Evolutionary conservation across 768 basidiomycete species (phyloP).

Genomic region (Pleurotus eryngii): DNA sequence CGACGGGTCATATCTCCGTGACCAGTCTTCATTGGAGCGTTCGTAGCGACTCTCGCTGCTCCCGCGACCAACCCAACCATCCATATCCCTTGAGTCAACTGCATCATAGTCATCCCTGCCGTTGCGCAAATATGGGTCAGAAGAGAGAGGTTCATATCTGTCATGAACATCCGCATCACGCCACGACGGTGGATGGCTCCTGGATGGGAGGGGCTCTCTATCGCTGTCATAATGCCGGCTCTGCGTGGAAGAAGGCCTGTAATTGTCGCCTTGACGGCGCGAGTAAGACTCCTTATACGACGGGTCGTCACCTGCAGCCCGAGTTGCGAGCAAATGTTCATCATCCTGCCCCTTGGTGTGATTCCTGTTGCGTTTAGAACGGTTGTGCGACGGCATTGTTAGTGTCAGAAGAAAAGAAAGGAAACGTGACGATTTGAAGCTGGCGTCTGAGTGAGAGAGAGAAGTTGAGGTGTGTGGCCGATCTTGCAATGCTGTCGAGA

Average conservation of each 20-base stretch:
- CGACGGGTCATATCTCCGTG: constrained; percentile 40
- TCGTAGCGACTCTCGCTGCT: constrained; percentile 37
- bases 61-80: constrained; percentile 39
- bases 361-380: constrained; percentile 44
- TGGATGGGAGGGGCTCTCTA: constrained; percentile 52
- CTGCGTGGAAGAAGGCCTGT: constrained; percentile 41
- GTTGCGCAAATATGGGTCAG: constrained; percentile 48
- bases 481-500: constrained; percentile 3
- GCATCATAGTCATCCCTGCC: constrained; percentile 49
- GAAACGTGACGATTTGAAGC: constrained; percentile 11
- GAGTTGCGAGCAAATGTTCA: constrained; percentile 37
- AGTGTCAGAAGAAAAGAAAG: constrained; percentile 15
- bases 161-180: constrained; percentile 45
- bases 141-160: constrained; percentile 36
- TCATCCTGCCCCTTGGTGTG: constrained; percentile 50
- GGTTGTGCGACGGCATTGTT: constrained; percentile 39
- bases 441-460: constrained; percentile 20
- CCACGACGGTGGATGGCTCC: constrained; percentile 50
- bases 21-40: constrained; percentile 44
- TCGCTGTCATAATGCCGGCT: constrained; percentile 42
- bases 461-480: constrained; percentile 29
- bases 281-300: constrained; percentile 48
- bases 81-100: constrained; percentile 39
- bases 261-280: constrained; percentile 46
- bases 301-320: constrained; percentile 38